phyloP scores from a whole-genome alignment of 1,139 yeast genomes.

The Hyphopichia fennica region DNA sequence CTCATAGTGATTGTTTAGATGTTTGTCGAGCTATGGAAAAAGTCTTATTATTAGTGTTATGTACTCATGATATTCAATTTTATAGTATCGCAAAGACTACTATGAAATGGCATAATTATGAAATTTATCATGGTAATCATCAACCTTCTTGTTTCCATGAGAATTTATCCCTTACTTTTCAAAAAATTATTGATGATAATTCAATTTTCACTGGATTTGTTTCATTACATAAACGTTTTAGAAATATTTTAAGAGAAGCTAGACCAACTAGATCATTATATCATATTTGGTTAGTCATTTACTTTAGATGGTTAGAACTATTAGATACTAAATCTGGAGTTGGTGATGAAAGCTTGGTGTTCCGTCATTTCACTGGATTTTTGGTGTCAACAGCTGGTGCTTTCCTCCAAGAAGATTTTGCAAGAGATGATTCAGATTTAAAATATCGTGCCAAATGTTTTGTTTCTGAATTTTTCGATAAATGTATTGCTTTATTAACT shows the following conservation, averaged over 20 bases:
- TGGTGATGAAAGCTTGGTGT: slow-evolving; percentile 41
- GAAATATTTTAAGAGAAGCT: slow-evolving; percentile 54
- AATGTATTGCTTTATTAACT: slow-evolving; percentile 48
- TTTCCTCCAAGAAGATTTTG: slow-evolving; percentile 36
- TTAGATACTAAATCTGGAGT: slow-evolving; percentile 22
- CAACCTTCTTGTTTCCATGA: slow-evolving; percentile 11
- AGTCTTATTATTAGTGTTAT: slow-evolving; percentile 47
- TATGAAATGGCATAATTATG: slow-evolving; percentile 47
- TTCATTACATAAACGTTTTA: slow-evolving; percentile 70
- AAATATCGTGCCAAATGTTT: slow-evolving; percentile 26
- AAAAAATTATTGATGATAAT: slow-evolving; percentile 53
- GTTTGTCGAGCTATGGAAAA: slow-evolving; percentile 40
- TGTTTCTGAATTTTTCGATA: slow-evolving; percentile 49
- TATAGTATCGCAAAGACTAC: slow-evolving; percentile 53
- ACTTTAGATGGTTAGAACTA: slow-evolving; percentile 51
- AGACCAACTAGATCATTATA: slow-evolving; percentile 60
- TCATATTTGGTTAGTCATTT: slow-evolving; percentile 62
- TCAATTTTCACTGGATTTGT: slow-evolving; percentile 72
- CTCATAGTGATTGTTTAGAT: slow-evolving; percentile 16
- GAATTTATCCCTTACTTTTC: slow-evolving; percentile 46
- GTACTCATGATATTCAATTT: slow-evolving; percentile 59
- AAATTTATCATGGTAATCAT: slow-evolving; percentile 16
- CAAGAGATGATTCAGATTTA: slow-evolving; percentile 22
- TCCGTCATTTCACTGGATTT: slow-evolving; percentile 63
- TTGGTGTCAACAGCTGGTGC: slow-evolving; percentile 61